Evolutionary conservation across 805 yeast genomes (phyloP).

Genomic region (Jamesozyma rosinii): DNA sequence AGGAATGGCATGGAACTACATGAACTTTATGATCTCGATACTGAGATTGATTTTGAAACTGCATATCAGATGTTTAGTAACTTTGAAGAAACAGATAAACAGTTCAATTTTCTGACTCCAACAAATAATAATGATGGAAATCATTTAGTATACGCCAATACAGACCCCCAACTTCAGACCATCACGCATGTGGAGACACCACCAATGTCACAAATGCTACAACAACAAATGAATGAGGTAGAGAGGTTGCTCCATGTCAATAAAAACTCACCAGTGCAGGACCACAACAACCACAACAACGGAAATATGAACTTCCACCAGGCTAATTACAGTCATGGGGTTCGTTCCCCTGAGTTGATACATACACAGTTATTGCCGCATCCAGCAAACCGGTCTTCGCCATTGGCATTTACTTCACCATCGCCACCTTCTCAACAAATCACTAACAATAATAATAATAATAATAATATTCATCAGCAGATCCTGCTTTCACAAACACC

Average conservation of each 20-base stretch:
- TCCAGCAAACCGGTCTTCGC: too few species aligned
- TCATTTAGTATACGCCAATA: background rate
- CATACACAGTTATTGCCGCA: background rate
- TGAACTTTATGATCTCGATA: conserved; percentile 20
- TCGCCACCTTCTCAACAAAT: background rate
- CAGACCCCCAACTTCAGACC: background rate
- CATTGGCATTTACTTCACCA: background rate
- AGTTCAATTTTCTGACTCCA: background rate
- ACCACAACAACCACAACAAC: background rate
- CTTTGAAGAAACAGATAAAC: conserved; percentile 9
- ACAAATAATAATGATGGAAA: background rate
- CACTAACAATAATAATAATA: background rate
- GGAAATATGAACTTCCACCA: background rate
- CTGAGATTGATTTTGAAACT: conserved; percentile 30
- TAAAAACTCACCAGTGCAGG: background rate
- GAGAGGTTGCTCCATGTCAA: background rate
- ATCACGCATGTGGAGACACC: background rate
- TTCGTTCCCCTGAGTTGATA: background rate
- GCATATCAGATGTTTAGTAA: conserved; percentile 27
- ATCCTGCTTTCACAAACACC: background rate
- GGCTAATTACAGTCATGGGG: background rate
- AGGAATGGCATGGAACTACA: background rate
- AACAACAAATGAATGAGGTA: background rate
- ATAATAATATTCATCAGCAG: background rate
- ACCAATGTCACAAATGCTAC: background rate